Base-by-base conservation (phyloP, 1,284 basidiomycete genomes). In the Ceratobasidium papillatum region DNA sequence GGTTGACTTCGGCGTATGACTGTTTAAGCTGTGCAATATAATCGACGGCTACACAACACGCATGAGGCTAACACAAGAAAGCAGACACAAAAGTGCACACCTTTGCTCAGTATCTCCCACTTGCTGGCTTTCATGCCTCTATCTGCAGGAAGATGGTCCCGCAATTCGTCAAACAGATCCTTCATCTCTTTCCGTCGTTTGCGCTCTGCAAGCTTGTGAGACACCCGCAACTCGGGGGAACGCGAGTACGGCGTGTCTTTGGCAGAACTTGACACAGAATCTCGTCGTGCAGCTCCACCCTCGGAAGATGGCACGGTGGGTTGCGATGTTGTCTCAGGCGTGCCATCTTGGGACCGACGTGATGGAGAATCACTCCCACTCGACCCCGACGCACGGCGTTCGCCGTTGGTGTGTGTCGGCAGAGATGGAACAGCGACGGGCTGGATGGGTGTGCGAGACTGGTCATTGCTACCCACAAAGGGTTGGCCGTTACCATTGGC, bases 131-230 rank as follows among this genome's bases (percentile, higher is more conserved):
- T 97, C 90, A 95, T 93, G 43, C 94, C 94, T 74, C 94, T 87
- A 82, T 96, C 94, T 56, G 93, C 91, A 2, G 96, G 96, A 41
- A 98, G 84, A 78, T 94, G 90, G 82, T 96, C 95, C 74, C 94
- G 88, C 75, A 98, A 84, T 82, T 98, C 96, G 79, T 98, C 96
- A 80, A 98, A 98, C 62, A 98, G 82, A 76, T 98, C 95, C 81
- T 96, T 96, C 96, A 98, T 98, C 83, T 98, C 96, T 84, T 96
- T 97, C 81, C 96, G 87, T 78, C 96, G 86, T 83, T 98, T 98
- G 76, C 96, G 86, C 83, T 98, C 96, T 1, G 96, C 96, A 25
- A 98, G 88, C 81, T 98, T 98, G 84, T 98, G 96, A 14, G 93
- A 95, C 54, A 98, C 89, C 69, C 95, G 89, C 54, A 98, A 86